Evolutionary conservation across 2,329 filamentous ascomycete species (phyloP), one percentile per base, ranked within the genome.

Genomic region (Mycosphaerella sp.): DNA sequence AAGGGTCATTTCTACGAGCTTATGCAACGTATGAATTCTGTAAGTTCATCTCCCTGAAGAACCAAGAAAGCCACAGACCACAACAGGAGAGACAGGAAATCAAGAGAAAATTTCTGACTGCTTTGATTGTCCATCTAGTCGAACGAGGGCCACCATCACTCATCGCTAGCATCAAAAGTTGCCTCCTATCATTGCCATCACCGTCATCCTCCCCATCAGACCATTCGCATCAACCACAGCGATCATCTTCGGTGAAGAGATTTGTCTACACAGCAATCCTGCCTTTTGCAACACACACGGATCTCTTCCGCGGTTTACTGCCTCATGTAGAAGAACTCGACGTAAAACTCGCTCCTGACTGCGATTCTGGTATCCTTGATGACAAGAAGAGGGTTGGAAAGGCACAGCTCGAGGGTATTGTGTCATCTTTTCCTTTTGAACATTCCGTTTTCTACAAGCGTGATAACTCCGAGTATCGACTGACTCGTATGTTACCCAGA

Each of bases 21-120:
- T 90, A 87, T 68, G 77, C 78, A 41, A 82, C 79, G 3, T 85
- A 87, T 64, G 82, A 88, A 60, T 88, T 84, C 68, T 87, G 30
- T 34, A 34, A 34, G 30, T 34, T 12, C 30, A 34, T 34, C 30
- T 25, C 4, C 21, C 6, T 25, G 6, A 6, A 25, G 1, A 25
- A 6, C 21, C 21, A 25, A 25, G 21, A 25, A 6, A 6, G 21
- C 7, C 21, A 25, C 21, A 25, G 21, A 25, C 21, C 21, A 25
- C 21, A 25, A 25, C 21, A 25, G 21, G 21, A 25, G 21, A 25
- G 5, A 34, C 13, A 34, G 30, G 30, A 34, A 12, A 12, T 12
- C 30, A n/a, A 34, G 30, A n/a, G 30, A 12, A 34, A n/a, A 34
- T 10, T 5, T 12, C 30, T 34, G 30, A 34, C 30, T 8, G 9